A percentile compares a stretch with the other conserved stretches of the same genome.
These are phyloP conservation scores for Xylaria sp. DNA, from an alignment of 2,329 filamentous ascomycete genomes.

Conservation along the genomic window DNA sequence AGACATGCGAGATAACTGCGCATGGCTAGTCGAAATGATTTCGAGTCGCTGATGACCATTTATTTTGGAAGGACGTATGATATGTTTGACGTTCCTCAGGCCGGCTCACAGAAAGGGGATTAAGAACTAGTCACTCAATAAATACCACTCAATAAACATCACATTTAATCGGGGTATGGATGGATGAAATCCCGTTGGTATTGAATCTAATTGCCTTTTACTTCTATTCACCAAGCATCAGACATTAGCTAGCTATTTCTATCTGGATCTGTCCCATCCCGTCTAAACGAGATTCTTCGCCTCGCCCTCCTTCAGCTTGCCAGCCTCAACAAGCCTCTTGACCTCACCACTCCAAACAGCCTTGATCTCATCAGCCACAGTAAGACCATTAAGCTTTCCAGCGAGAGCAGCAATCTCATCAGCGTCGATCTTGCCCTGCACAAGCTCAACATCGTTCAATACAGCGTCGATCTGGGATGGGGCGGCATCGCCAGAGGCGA, in stretches of 20 bases:
- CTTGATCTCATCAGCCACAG: conserved; percentile 85
- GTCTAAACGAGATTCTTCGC: conserved; percentile 57
- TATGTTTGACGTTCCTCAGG: no score
- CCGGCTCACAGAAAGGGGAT: no score
- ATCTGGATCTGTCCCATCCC: not conserved
- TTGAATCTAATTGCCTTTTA: not conserved
- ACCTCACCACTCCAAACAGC: conserved; percentile 78
- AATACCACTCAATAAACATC: no score
- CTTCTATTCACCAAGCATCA: not conserved
- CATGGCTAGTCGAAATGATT: no score
- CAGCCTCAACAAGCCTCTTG: conserved; percentile 76
- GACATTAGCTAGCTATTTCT: not conserved
- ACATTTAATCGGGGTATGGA: not conserved
- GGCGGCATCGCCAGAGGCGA: conserved; percentile 73
- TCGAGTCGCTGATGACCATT: no score
- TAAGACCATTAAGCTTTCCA: conserved; percentile 77
- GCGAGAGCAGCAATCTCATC: conserved; percentile 89
- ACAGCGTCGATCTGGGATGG: conserved; percentile 80
- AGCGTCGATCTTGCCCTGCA: conserved; percentile 86
- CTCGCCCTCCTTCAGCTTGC: conserved; percentile 86
- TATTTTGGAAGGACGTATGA: no score
- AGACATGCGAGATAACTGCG: no score
- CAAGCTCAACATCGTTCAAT: conserved; percentile 81
- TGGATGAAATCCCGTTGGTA: conserved; percentile 10
- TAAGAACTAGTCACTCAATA: not conserved